phyloP scores from a whole-genome alignment of 2,329 filamentous ascomycete genomes.

The Fusarium floridanum region DNA sequence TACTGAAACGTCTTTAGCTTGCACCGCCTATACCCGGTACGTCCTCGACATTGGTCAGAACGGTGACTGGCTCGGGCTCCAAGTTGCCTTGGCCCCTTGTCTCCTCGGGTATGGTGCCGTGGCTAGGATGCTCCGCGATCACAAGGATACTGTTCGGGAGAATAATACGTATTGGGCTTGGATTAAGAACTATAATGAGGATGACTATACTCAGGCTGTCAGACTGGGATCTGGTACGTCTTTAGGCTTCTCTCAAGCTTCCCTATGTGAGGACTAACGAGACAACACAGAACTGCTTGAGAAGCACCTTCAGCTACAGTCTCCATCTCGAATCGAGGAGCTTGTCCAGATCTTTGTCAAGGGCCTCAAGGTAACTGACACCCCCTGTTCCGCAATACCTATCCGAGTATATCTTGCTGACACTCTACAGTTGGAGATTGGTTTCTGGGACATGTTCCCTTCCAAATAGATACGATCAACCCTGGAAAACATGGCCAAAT shows the following conservation, averaged over 20 bases:
- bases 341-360: constrained; percentile 87
- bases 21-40: constrained; percentile 85
- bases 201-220: constrained; percentile 83
- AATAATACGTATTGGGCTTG: constrained; percentile 87
- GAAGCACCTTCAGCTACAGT: constrained; percentile 78
- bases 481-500: neutral
- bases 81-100: constrained; percentile 87
- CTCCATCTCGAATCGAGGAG: constrained; percentile 81
- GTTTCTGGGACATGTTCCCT: constrained; percentile 68
- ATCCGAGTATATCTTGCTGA: neutral
- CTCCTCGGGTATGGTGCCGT: constrained; percentile 90
- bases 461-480: constrained; percentile 36
- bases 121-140: constrained; percentile 76
- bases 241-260: neutral
- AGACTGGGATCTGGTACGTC: constrained; percentile 73
- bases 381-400: neutral
- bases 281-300: constrained; percentile 76
- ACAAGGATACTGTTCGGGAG: constrained; percentile 70
- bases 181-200: constrained; percentile 89
- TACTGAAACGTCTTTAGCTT: constrained; percentile 61
- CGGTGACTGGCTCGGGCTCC: constrained; percentile 88
- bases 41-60: constrained; percentile 90
- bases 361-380: constrained; percentile 77
- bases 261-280: neutral
- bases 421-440: constrained; percentile 62